These are phyloP conservation scores for Ambrosiella cleistominuta DNA, from an alignment of 2,329 filamentous ascomycete species.

Conservation along the genomic window DNA sequence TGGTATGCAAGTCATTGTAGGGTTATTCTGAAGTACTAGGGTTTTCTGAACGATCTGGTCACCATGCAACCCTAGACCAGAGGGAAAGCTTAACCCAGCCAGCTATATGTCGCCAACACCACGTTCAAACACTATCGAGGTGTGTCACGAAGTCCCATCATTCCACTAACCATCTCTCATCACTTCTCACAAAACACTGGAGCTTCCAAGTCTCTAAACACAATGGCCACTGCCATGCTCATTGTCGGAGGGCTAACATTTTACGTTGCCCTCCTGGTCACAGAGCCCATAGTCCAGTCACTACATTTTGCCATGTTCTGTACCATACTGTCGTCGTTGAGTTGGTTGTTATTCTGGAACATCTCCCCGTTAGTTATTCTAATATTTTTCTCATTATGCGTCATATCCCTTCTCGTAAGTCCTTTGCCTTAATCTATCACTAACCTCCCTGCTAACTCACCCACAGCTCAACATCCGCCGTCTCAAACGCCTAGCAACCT, in stretches of 20 bases:
- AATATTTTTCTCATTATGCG: background rate
- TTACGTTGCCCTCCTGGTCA: slow-evolving; percentile 8
- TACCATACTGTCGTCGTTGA: background rate
- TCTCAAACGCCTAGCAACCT: background rate
- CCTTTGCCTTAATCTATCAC: background rate
- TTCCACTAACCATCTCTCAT: no score
- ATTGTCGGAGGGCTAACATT: slow-evolving; percentile 1
- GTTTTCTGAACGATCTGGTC: no score
- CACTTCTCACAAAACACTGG: no score
- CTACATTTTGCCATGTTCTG: slow-evolving; percentile 3
- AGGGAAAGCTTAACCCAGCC: no score
- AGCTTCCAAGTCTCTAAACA: background rate
- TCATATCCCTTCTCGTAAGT: slow-evolving; percentile 1
- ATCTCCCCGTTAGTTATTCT: background rate
- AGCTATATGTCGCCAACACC: no score
- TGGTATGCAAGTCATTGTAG: no score
- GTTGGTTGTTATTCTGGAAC: background rate
- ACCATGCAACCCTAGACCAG: no score
- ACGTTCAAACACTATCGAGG: no score
- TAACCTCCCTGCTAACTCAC: background rate
- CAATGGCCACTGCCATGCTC: slow-evolving; percentile 1
- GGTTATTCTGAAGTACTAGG: no score
- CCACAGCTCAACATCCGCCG: slow-evolving; percentile 4
- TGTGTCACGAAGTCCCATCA: no score
- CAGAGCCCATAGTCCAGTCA: slow-evolving; percentile 1